Conservation (phyloP, 2,329 filamentous ascomycete species). For the Colletotrichum sp. region DNA sequence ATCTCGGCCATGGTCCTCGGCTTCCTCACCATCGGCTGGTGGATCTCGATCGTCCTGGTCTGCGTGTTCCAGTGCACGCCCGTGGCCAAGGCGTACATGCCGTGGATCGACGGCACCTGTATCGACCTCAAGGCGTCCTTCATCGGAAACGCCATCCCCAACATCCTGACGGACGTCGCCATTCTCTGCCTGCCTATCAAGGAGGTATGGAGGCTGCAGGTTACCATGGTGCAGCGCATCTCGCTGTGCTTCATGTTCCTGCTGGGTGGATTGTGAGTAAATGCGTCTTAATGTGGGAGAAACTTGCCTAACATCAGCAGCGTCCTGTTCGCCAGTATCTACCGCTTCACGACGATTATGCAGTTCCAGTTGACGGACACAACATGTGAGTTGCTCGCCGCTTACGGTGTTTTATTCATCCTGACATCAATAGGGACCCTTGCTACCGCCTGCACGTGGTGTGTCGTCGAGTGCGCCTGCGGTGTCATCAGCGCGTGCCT, state of each 20-base stretch:
- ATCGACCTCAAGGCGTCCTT: constrained; percentile 44
- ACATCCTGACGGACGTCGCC: constrained; percentile 41
- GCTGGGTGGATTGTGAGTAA: constrained; percentile 37
- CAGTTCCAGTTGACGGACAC: constrained; percentile 30
- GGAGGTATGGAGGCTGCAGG: constrained; percentile 33
- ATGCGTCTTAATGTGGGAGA: not conserved
- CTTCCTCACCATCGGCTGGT: constrained; percentile 15
- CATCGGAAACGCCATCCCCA: constrained; percentile 48
- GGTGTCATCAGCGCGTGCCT: constrained; percentile 48
- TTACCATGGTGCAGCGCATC: constrained; percentile 25
- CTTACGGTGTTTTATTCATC: rapidly evolving
- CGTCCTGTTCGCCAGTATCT: constrained; percentile 11
- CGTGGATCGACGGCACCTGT: constrained; percentile 37
- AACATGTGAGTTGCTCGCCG: constrained; percentile 1
- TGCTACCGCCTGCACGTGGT: constrained; percentile 34
- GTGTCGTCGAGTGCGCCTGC: constrained; percentile 34
- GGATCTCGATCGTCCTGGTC: constrained; percentile 27
- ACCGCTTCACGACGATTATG: constrained; percentile 35
- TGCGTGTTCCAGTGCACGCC: constrained; percentile 46
- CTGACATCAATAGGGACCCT: constrained; percentile 27
- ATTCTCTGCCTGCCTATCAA: constrained; percentile 31
- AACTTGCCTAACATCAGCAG: not conserved
- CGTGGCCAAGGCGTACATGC: constrained; percentile 39
- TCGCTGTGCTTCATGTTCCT: constrained; percentile 33
- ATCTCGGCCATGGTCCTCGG: constrained; percentile 11